phyloP scores from a whole-genome alignment of 2,329 filamentous ascomycete genomes.

The Aspergillus sp. region DNA sequence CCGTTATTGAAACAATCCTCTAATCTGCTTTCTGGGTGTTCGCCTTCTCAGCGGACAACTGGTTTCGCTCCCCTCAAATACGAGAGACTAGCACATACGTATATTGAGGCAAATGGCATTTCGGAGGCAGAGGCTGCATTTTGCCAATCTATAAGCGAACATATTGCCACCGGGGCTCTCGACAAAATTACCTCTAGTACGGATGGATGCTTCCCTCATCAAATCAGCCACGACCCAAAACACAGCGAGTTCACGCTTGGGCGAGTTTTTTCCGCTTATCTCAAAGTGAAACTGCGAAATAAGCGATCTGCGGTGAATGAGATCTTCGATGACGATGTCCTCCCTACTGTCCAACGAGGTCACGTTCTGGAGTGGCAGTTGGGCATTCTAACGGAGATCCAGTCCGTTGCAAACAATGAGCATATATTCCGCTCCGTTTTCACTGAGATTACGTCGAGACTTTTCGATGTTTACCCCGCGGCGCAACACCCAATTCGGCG shows the following conservation, averaged over 20 bases:
- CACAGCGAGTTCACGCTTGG: conserved; percentile 37
- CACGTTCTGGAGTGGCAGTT: conserved; percentile 41
- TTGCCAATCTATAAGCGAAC: conserved; percentile 40
- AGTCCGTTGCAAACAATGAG: conserved; percentile 26
- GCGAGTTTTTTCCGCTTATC: conserved; percentile 36
- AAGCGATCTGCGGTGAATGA: conserved; percentile 25
- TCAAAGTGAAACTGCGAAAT: conserved; percentile 37
- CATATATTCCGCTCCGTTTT: conserved; percentile 30
- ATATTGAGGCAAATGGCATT: conserved; percentile 38
- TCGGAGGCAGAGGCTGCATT: conserved; percentile 39
- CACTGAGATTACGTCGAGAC: conserved; percentile 25
- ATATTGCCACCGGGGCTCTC: conserved; percentile 40
- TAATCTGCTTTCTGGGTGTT: conserved; percentile 35
- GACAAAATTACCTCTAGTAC: conserved; percentile 28
- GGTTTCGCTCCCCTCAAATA: conserved; percentile 46
- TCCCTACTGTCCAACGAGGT: conserved; percentile 29
- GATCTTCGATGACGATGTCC: conserved; percentile 33
- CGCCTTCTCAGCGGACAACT: conserved; percentile 33
- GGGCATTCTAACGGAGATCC: conserved; percentile 33
- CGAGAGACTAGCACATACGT: conserved; percentile 45
- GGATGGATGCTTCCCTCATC: conserved; percentile 25
- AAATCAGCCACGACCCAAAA: conserved; percentile 34
- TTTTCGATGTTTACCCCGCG: conserved; percentile 36
- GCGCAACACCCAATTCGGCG: conserved; percentile 38
- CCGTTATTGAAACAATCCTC: conserved; percentile 43